Base-by-base conservation (phyloP, 1,284 basidiomycete genomes). In the Ceratobasidium sp. region DNA sequence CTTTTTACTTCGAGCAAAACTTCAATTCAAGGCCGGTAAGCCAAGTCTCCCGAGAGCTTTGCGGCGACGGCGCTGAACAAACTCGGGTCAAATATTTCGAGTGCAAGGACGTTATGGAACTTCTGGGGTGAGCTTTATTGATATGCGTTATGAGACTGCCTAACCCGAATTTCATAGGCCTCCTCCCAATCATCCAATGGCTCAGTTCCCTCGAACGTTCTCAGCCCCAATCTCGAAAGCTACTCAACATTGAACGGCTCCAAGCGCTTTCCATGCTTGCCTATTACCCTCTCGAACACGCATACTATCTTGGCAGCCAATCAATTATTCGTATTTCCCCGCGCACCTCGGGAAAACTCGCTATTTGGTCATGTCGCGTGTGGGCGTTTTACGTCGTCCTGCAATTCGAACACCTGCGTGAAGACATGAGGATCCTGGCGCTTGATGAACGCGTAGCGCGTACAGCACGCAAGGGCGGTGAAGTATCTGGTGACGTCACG, bases 241-340 rank as follows among this genome's bases (percentile, higher is more conserved):
- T 91, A 25, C 85, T 87, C 64, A 90, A 85, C 8, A 90, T 94
- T 55, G 90, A 94, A 75, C 87, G 90, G 29, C 79, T 92, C 8
- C 92, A 94, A 76, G 91, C 88, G 20, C 91, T 90, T 88, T 86
- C 89, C 0, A 93, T 94, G 91, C 80, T 94, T 20, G 83, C 81
- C 0, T 94, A 90, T 80, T 94, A 90, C 75, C 91, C 91, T 1
- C 82, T 94, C 60, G 91, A 94, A 75, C 90, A 93, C 74, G 77
- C 90, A 34, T 89, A 84, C 75, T 93, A 91, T 76, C 82, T 94
- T 68, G 79, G 83, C 31, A 81, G 84, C 1, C 86, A 91, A 74
- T 82, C 83, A 20, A 79, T 93, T 60, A 2, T 79, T 81, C 27
- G 74, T 88, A 45, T 77, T 71, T 78, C 6, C 78, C 83, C 17